Evolutionary conservation across 2,329 filamentous ascomycete species (phyloP).

Genomic region (Hymenoscyphus scutula): DNA sequence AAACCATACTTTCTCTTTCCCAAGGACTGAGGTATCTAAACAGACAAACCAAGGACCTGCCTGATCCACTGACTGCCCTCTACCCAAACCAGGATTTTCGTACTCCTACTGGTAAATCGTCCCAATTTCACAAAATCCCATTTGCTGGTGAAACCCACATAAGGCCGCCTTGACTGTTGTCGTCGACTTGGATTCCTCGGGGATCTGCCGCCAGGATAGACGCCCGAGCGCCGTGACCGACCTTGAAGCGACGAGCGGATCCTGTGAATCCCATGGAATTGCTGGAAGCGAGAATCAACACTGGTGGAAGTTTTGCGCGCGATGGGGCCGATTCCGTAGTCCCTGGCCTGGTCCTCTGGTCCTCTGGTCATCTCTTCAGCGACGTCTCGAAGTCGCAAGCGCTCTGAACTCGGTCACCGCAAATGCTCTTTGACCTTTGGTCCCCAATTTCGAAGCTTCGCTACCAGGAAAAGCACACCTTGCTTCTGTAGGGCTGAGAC

Average conservation of each 20-base stretch:
- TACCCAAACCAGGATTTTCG: background rate
- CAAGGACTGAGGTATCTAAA: constrained; percentile 13
- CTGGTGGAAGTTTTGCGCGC: constrained; percentile 9
- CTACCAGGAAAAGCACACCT: constrained; percentile 8
- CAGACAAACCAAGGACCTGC: constrained; percentile 14
- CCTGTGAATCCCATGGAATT: background rate
- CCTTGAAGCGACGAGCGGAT: background rate
- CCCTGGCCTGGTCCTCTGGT: too few relatives aligned
- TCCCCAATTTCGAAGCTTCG: constrained; percentile 3
- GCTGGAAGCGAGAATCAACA: constrained; percentile 9
- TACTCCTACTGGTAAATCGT: background rate
- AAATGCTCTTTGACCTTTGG: background rate
- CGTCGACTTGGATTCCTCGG: background rate
- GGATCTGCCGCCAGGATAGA: constrained; percentile 14
- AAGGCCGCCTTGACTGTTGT: background rate
- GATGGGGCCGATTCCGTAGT: background rate
- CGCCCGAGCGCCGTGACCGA: background rate
- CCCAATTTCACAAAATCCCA: constrained; percentile 1
- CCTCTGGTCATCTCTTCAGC: background rate
- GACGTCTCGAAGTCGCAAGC: constrained; percentile 7
- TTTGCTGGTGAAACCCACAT: constrained; percentile 9
- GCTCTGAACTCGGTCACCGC: constrained; percentile 11
- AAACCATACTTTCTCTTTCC: background rate
- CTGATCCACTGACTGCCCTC: constrained; percentile 3
- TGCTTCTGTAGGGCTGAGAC: constrained; percentile 16